phyloP scores from a whole-genome alignment of 805 yeast genomes.

The Brettanomyces nanus region DNA sequence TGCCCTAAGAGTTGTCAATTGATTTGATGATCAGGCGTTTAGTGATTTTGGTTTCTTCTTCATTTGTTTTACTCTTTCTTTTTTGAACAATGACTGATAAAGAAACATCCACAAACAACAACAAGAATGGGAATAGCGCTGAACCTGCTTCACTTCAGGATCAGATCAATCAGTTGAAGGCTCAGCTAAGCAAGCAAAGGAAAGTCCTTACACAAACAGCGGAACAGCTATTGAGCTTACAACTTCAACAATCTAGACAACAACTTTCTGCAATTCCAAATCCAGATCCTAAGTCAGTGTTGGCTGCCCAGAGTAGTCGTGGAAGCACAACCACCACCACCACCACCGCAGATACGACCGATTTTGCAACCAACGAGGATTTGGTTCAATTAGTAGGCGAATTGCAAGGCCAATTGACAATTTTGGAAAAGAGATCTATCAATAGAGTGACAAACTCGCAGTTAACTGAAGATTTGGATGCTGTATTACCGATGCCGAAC shows the following conservation, averaged over 20 bases:
- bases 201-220: conserved; percentile 69
- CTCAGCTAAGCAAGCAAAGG: conserved; percentile 52
- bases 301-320: neutral
- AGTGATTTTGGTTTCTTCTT: too few relatives aligned
- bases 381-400: conserved; percentile 82
- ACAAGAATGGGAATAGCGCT: conserved; percentile 1
- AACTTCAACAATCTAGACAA: conserved; percentile 42
- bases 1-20: too few relatives aligned
- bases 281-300: conserved; percentile 8
- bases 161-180: conserved; percentile 45
- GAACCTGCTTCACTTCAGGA: conserved; percentile 25
- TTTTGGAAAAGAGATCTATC: conserved; percentile 67
- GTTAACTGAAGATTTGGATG: conserved; percentile 31
- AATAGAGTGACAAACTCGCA: conserved; percentile 62
- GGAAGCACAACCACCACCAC: conserved; percentile 3
- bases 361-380: conserved; percentile 75
- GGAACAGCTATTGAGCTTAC: conserved; percentile 63
- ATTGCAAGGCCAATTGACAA: conserved; percentile 78
- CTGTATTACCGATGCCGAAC: conserved; percentile 64
- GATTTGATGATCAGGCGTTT: too few relatives aligned
- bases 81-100: neutral
- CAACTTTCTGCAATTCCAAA: conserved; percentile 16
- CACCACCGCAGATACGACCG: conserved; percentile 34
- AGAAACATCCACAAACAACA: neutral
- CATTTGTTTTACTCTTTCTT: neutral